Percentiles rank a stretch among this genome's conserved stretches.
Evolutionary conservation across 2,329 filamentous ascomycete species (phyloP).

Genomic region (Talaromyces rugulosus): DNA sequence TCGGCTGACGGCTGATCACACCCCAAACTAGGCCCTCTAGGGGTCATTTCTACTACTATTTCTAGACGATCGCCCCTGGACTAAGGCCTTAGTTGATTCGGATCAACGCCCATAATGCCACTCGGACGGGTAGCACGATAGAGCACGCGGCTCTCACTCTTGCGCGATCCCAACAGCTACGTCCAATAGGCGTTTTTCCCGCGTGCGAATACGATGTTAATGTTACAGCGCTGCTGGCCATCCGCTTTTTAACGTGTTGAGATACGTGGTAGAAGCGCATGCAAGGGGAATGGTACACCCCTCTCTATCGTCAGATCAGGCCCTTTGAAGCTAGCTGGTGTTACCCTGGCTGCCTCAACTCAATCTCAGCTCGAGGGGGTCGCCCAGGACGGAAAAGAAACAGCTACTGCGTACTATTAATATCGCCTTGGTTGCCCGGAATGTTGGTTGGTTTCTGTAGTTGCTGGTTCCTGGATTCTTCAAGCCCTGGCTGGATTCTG

Average conservation of each 20-base stretch:
- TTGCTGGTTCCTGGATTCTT: background rate
- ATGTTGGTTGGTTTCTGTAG: background rate
- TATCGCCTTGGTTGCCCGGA: background rate
- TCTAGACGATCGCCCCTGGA: background rate
- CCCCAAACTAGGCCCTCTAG: background rate
- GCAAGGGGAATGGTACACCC: background rate
- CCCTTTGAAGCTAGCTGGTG: background rate
- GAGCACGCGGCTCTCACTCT: background rate
- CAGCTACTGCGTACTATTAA: background rate
- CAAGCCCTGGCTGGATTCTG: background rate
- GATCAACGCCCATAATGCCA: background rate
- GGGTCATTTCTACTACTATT: background rate
- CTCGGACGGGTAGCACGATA: background rate
- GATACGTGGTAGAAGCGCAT: background rate
- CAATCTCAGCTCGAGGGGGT: background rate
- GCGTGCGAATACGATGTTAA: background rate
- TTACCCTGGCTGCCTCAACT: background rate
- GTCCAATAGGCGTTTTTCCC: background rate
- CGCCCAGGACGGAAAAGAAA: background rate
- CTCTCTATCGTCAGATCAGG: background rate
- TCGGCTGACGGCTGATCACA: background rate
- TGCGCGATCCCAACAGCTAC: background rate
- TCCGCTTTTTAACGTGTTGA: background rate
- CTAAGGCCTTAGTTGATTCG: background rate
- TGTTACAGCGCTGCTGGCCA: slow-evolving; percentile 9